phyloP scores from a whole-genome alignment of 2,329 filamentous ascomycete genomes.

The Pezicula neosporulosa region DNA sequence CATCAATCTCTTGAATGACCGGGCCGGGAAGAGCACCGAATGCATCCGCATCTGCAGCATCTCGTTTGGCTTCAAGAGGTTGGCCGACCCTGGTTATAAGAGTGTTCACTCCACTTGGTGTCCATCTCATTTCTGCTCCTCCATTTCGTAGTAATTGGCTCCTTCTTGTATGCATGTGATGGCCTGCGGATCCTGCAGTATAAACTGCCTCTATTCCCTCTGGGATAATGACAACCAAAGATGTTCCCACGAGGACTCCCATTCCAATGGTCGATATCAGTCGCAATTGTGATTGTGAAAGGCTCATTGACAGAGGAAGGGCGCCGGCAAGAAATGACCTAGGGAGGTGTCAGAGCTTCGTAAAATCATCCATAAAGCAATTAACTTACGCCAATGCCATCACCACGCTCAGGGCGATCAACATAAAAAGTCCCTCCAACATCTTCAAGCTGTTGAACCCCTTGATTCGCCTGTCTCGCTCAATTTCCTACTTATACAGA shows the following conservation, averaged over 20 bases:
- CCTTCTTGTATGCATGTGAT: constrained; percentile 19
- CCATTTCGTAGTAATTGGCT: constrained; percentile 5
- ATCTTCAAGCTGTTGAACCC: constrained; percentile 18
- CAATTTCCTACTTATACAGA: too few relatives aligned
- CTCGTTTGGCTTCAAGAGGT: not conserved
- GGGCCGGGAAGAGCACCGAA: constrained; percentile 5
- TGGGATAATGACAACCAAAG: constrained; percentile 94
- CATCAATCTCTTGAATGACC: constrained; percentile 5
- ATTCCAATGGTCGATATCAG: constrained; percentile 90
- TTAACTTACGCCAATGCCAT: constrained; percentile 55
- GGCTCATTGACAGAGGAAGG: constrained; percentile 81
- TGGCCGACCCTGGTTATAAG: constrained; percentile 4
- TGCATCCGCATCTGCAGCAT: not conserved
- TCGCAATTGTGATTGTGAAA: constrained; percentile 83
- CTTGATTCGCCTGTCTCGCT: constrained; percentile 5
- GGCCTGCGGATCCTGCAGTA: constrained; percentile 39
- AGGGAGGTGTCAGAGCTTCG: constrained; percentile 5
- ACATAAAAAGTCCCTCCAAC: constrained; percentile 31
- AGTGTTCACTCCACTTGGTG: constrained; percentile 14
- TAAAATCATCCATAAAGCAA: not conserved
- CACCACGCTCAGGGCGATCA: constrained; percentile 37
- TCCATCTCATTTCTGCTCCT: constrained; percentile 15
- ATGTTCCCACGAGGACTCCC: constrained; percentile 90
- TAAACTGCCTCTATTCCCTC: constrained; percentile 93
- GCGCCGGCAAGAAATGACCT: constrained; percentile 94